Percentiles rank a stretch among this genome's conserved stretches.
phyloP scores from a whole-genome alignment of 2,329 filamentous ascomycete species.

The Acrocalymma vagum region DNA sequence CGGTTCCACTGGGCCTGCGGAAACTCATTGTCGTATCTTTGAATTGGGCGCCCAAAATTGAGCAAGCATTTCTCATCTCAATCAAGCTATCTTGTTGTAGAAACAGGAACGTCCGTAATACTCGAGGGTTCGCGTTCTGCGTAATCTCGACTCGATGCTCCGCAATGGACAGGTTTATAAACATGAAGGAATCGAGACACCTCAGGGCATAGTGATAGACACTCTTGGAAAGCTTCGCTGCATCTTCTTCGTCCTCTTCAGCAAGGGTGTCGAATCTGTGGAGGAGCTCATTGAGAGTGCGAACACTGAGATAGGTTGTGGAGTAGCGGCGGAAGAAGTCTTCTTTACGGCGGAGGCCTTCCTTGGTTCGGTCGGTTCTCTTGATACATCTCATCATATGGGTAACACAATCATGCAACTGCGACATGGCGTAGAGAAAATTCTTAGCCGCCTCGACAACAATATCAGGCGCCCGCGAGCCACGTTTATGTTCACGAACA shows the following conservation, averaged over 20 bases:
- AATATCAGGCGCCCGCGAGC: slow-evolving; percentile 56
- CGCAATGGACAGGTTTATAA: slow-evolving; percentile 44
- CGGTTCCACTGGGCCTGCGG: slow-evolving; percentile 30
- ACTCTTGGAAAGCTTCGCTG: slow-evolving; percentile 43
- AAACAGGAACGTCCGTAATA: slow-evolving; percentile 66
- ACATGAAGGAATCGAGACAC: slow-evolving; percentile 46
- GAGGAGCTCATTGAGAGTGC: slow-evolving; percentile 64
- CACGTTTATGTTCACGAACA: slow-evolving; percentile 63
- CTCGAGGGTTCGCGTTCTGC: slow-evolving; percentile 63
- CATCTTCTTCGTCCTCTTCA: slow-evolving; percentile 60
- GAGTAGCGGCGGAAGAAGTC: slow-evolving; percentile 64
- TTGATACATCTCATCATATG: slow-evolving; percentile 47
- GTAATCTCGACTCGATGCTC: slow-evolving; percentile 57
- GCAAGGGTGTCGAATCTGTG: slow-evolving; percentile 58
- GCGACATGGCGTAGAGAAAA: slow-evolving; percentile 63
- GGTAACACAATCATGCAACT: slow-evolving; percentile 52
- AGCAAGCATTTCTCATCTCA: slow-evolving; percentile 68
- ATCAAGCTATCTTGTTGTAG: slow-evolving; percentile 66
- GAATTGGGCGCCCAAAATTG: slow-evolving; percentile 56
- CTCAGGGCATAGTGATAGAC: slow-evolving; percentile 44
- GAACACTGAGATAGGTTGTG: slow-evolving; percentile 64
- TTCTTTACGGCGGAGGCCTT: slow-evolving; percentile 46
- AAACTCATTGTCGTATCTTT: slow-evolving; percentile 29
- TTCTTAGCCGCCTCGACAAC: slow-evolving; percentile 65
- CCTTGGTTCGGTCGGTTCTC: slow-evolving; percentile 52